Conservation (phyloP, 306 rosid species). For the Vicia villosa region DNA sequence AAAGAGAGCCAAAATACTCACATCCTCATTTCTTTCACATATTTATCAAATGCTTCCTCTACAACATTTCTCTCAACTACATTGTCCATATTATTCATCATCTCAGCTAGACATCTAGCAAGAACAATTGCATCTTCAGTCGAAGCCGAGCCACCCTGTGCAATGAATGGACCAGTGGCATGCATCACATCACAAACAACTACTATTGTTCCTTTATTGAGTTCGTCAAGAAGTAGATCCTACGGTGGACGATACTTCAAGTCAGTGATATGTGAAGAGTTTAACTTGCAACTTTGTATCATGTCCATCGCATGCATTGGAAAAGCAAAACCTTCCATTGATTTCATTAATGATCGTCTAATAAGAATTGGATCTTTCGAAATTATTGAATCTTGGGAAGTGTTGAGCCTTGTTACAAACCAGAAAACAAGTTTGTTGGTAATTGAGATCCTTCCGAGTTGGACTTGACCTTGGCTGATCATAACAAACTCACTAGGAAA, state of each 20-base stretch:
- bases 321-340: conserved; percentile 48
- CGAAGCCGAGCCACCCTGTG: conserved; percentile 62
- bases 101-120: conserved; percentile 49
- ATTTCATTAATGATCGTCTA: conserved; percentile 37
- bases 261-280: conserved; percentile 42
- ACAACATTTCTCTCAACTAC: neutral
- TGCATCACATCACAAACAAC: conserved; percentile 72
- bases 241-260: conserved; percentile 49
- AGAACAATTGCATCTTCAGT: conserved; percentile 61
- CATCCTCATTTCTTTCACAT: conserved; percentile 55
- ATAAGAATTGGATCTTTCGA: conserved; percentile 43
- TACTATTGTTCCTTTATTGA: conserved; percentile 43
- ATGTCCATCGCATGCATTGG: conserved; percentile 39
- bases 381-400: conserved; percentile 40
- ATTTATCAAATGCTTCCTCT: conserved; percentile 48
- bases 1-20: conserved; percentile 49
- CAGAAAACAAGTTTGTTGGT: conserved; percentile 48
- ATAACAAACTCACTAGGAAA: conserved; percentile 42
- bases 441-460: conserved; percentile 49
- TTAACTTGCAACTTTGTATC: conserved; percentile 38
- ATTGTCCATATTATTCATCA: neutral
- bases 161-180: conserved; percentile 62
- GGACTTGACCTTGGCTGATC: conserved; percentile 28
- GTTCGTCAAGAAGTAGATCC: conserved; percentile 39
- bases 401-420: conserved; percentile 45